Base-by-base conservation (phyloP, 2,329 filamentous ascomycete genomes). In the Penicillium paneum region DNA sequence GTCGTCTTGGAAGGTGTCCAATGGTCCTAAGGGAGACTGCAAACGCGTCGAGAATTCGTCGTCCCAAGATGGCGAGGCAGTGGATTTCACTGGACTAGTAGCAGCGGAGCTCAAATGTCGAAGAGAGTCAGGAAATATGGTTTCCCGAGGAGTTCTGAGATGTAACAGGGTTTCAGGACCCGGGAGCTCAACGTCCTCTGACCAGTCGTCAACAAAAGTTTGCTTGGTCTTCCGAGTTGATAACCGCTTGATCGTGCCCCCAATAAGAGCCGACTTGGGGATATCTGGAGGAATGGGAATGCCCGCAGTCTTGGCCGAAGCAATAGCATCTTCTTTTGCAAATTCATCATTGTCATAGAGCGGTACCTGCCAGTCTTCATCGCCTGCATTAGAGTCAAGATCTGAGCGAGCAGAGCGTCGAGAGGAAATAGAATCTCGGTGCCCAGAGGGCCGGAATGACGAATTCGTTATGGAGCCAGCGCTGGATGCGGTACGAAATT, bases 161-260 rank as follows among this genome's bases (percentile, higher is more conserved):
- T 84, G 82, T 56, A 91, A 76, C 24, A 75, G 70, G 6, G 77
- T 78, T 29, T 81, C 80, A 2, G 77, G 70, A 36, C 81, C 80
- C 3, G 88, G 86, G 15, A 91, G 72, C 64, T 90, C 88, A 45
- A 93, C 74, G 64, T 93, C 90, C 63, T 91, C 88, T 57, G 85
- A 87, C 86, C 90, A 93, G 70, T 93, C 89, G 64, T 91, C 88
- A 59, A 89, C 85, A 55, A 90, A 83, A 38, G 87, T 84, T 67
- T 84, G 88, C 66, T 85, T 87, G 19, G 88, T 80, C 66, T 87
- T 91, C 62, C 84, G 83, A 55, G 85, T 85, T 46, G 92, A 92
- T 32, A 97, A 80, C 63, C 92, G 83, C 76, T 95, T 96, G 69
- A 97, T 97, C 10, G 91, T 93, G 49, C 94, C 94, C 49, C 93